phyloP scores from a whole-genome alignment of 371 early-diverging fungal genomes.

The Gilbertella persicaria region DNA sequence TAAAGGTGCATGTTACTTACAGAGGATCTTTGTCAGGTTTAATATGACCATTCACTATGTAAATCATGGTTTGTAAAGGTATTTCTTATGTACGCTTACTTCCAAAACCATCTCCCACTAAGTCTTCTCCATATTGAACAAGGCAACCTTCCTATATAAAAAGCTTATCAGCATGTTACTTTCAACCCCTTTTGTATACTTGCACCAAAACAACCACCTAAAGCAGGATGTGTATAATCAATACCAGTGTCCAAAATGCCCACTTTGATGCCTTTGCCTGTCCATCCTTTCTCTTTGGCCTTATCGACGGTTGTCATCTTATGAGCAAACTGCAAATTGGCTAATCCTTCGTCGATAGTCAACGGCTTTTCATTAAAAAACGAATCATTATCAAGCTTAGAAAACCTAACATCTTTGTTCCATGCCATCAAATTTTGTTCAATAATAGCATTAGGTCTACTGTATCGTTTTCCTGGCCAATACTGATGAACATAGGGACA shows the following conservation, averaged over 20 bases:
- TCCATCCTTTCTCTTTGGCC: slow-evolving; percentile 5
- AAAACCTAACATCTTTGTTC: neutral
- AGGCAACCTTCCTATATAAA: no score
- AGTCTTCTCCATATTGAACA: no score
- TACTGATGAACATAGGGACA: slow-evolving; percentile 4
- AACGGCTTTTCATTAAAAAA: no score
- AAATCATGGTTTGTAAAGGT: no score
- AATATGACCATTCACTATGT: no score
- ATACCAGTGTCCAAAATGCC: slow-evolving; percentile 38
- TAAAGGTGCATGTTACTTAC: slow-evolving; percentile 9
- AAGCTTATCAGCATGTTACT: no score
- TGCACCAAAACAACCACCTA: no score
- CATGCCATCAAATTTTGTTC: neutral
- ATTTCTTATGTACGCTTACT: no score
- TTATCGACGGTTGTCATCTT: slow-evolving; percentile 6
- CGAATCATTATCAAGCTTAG: no score
- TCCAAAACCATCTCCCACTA: no score
- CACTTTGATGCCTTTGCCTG: slow-evolving; percentile 17
- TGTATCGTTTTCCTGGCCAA: slow-evolving; percentile 13
- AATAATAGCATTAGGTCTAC: slow-evolving; percentile 5
- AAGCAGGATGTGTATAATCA: slow-evolving; percentile 53
- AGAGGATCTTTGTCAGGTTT: slow-evolving; percentile 30
- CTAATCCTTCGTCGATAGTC: slow-evolving; percentile 1
- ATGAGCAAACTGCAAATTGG: slow-evolving; percentile 12
- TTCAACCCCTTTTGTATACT: no score